Percentiles rank a stretch among this genome's conserved stretches.
Conservation (phyloP, 768 basidiomycete genomes). For the Butyriboletus loyo region DNA sequence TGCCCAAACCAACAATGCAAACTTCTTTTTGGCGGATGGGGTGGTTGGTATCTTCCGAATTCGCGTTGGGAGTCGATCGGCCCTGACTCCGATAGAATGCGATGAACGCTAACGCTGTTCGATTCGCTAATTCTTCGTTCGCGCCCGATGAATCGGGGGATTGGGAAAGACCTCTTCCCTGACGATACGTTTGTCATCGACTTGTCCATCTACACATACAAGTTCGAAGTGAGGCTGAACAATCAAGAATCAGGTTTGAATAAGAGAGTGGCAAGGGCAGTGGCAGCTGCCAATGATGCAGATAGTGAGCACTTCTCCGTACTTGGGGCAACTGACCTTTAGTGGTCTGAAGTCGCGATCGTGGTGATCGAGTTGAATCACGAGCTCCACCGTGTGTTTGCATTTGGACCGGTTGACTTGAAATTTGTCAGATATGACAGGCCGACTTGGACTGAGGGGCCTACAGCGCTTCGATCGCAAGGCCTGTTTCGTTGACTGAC, state of each 20-base stretch:
- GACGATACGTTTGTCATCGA: not conserved
- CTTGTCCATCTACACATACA: no score
- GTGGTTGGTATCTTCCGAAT: not conserved
- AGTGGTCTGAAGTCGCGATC: not conserved
- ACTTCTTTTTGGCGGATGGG: not conserved
- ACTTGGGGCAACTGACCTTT: not conserved
- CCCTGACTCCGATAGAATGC: not conserved
- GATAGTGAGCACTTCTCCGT: not conserved
- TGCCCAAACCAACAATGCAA: not conserved
- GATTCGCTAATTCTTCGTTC: not conserved
- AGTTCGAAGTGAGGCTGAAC: no score
- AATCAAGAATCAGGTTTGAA: not conserved
- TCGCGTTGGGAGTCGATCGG: not conserved
- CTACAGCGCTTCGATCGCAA: not conserved
- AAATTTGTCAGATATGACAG: not conserved
- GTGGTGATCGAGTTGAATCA: not conserved
- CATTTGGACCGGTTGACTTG: not conserved
- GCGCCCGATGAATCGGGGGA: not conserved
- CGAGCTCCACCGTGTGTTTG: no score
- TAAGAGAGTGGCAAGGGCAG: not conserved
- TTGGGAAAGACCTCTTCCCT: not conserved
- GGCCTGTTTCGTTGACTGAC: not conserved
- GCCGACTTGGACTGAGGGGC: not conserved
- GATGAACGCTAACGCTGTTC: not conserved
- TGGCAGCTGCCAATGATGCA: not conserved